These are phyloP conservation scores for Zalaria obscura DNA, from an alignment of 2,329 filamentous ascomycete species.

Conservation along the genomic window DNA sequence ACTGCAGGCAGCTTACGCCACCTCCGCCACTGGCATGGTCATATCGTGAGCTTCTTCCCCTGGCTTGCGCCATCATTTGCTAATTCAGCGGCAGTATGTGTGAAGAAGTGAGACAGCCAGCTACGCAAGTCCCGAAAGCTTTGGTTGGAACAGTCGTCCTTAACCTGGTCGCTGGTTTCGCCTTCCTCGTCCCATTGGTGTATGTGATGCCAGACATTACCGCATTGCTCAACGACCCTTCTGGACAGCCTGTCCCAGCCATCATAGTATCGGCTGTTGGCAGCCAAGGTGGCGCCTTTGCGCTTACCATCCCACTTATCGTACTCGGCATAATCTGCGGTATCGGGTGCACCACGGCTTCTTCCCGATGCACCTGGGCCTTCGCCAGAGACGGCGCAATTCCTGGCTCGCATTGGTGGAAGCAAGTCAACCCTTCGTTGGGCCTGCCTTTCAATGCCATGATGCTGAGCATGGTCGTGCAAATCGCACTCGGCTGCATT, in stretches of 20 bases:
- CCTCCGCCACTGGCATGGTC: conserved; percentile 67
- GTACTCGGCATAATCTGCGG: conserved; percentile 54
- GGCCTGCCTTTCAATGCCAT: conserved; percentile 57
- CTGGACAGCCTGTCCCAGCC: conserved; percentile 47
- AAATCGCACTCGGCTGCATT: conserved; percentile 50
- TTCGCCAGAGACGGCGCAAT: conserved; percentile 59
- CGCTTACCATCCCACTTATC: conserved; percentile 48
- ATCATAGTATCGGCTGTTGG: conserved; percentile 52
- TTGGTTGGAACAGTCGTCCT: conserved; percentile 54
- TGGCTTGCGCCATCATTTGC: not conserved
- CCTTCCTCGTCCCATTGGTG: conserved; percentile 54
- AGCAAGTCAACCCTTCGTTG: conserved; percentile 44
- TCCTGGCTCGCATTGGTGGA: conserved; percentile 47
- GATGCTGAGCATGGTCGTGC: conserved; percentile 54
- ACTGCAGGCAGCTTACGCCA: conserved; percentile 58
- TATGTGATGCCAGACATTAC: conserved; percentile 54
- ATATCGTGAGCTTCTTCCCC: conserved; percentile 14
- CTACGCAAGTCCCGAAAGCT: conserved; percentile 56
- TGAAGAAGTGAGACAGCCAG: conserved; percentile 54
- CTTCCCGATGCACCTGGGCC: conserved; percentile 54
- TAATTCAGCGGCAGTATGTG: conserved; percentile 50
- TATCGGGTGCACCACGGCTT: conserved; percentile 54
- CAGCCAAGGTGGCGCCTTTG: conserved; percentile 44
- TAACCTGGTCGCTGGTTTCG: conserved; percentile 51
- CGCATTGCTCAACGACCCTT: conserved; percentile 31